Evolutionary conservation across 139 green algal genomes (phyloP).

Genomic region (Chlorokybus atmophyticus): DNA sequence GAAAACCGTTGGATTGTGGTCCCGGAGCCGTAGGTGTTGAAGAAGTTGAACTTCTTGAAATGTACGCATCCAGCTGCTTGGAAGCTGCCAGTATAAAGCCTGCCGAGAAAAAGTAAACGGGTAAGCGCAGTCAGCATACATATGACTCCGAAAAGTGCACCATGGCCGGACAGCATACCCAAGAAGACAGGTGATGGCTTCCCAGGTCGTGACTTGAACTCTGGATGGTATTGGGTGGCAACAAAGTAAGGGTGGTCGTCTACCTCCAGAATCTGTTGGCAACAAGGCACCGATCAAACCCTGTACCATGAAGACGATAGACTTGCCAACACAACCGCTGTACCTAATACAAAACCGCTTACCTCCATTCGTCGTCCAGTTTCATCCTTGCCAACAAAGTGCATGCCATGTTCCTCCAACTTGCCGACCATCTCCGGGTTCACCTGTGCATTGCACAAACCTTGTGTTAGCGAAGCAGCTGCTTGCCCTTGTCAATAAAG

Average conservation of each 20-base stretch:
- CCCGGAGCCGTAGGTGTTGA: too few species aligned
- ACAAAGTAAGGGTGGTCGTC: slow-evolving; percentile 77
- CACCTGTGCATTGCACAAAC: too few species aligned
- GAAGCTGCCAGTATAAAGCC: too few species aligned
- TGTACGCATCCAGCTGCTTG: too few species aligned
- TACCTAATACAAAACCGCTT: background rate
- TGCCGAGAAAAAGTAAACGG: too few species aligned
- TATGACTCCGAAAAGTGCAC: too few species aligned
- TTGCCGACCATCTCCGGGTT: slow-evolving; percentile 80
- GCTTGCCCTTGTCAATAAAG: too few species aligned
- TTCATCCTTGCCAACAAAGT: slow-evolving; percentile 84
- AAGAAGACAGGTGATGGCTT: slow-evolving; percentile 32
- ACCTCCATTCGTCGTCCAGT: slow-evolving; percentile 81
- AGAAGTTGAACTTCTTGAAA: too few species aligned
- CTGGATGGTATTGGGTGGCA: slow-evolving; percentile 75
- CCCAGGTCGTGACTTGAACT: slow-evolving; percentile 73
- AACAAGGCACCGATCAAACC: background rate
- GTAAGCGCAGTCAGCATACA: too few species aligned
- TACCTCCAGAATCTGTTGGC: slow-evolving; percentile 63
- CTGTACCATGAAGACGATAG: background rate
- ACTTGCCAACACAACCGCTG: slow-evolving; percentile 1
- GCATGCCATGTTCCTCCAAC: slow-evolving; percentile 67
- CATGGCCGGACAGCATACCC: too few species aligned
- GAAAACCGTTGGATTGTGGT: too few species aligned
- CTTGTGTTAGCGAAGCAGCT: too few species aligned